phyloP scores from a whole-genome alignment of 305 asterid genomes.

The Nicotiana rustica region DNA sequence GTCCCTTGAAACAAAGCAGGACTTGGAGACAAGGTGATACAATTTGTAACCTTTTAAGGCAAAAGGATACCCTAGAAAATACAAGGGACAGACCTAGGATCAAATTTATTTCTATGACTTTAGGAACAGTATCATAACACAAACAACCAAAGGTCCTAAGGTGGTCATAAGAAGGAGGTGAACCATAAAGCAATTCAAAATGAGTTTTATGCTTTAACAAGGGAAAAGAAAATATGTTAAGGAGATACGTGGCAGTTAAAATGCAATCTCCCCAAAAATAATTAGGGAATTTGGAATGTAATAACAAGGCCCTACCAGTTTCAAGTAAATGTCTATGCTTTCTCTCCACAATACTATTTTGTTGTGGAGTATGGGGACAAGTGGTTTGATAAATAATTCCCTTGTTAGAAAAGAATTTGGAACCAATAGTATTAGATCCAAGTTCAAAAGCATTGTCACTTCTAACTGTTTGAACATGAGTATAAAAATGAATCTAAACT shows the following conservation, averaged over 20 bases:
- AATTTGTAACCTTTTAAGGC: neutral
- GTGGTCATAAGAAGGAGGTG: neutral
- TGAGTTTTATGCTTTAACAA: neutral
- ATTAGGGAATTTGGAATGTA: neutral
- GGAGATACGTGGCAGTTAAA: neutral
- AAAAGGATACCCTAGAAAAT: neutral
- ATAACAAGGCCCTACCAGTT: neutral
- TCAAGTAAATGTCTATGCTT: neutral
- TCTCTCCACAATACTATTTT: neutral
- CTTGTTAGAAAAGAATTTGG: neutral
- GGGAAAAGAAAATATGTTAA: neutral
- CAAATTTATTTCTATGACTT: neutral
- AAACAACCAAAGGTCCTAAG: neutral
- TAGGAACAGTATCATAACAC: neutral
- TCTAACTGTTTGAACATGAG: neutral
- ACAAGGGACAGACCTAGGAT: neutral
- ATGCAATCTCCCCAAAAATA: neutral
- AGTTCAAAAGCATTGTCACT: neutral
- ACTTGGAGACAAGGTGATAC: neutral
- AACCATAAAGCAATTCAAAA: neutral
- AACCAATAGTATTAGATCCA: neutral
- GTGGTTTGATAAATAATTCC: neutral
- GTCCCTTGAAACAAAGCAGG: neutral
- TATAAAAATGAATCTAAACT: neutral
- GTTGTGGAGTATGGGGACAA: neutral